Evolutionary conservation across 306 rosid species (phyloP).

Genomic region (Abrus precatorius): DNA sequence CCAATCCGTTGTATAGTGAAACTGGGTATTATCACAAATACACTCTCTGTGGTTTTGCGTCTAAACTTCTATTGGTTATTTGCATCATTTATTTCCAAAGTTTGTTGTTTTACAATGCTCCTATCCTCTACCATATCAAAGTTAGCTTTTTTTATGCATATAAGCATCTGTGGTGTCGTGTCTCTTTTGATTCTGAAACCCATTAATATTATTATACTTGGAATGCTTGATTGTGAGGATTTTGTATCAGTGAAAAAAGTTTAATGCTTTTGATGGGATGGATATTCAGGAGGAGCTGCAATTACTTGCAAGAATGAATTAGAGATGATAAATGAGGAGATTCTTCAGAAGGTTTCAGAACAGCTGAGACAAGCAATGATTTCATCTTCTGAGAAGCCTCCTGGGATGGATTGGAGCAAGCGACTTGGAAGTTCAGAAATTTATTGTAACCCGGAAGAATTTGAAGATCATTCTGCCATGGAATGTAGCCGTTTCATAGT

Average conservation of each 20-base stretch:
- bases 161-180: slow-evolving; percentile 30
- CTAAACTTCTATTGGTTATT: slow-evolving; percentile 21
- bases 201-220: neutral
- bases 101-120: slow-evolving; percentile 30
- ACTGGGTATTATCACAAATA: slow-evolving; percentile 56
- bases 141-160: slow-evolving; percentile 2
- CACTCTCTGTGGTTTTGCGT: slow-evolving; percentile 3
- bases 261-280: slow-evolving; percentile 22
- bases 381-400: slow-evolving; percentile 59
- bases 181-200: slow-evolving; percentile 1
- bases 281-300: slow-evolving; percentile 82
- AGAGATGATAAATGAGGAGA: slow-evolving; percentile 80
- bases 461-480: slow-evolving; percentile 52
- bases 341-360: slow-evolving; percentile 71
- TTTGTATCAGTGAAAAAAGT: neutral
- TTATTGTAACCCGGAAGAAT: slow-evolving; percentile 57
- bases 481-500: slow-evolving; percentile 72
- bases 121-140: neutral
- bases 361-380: slow-evolving; percentile 82
- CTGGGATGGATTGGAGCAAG: slow-evolving; percentile 99
- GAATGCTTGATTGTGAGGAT: slow-evolving; percentile 3
- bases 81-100: slow-evolving; percentile 27
- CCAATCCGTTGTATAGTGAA: slow-evolving; percentile 90
- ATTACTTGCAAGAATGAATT: slow-evolving; percentile 87
- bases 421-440: slow-evolving; percentile 64